Evolutionary conservation across 2,329 filamentous ascomycete species (phyloP).

Genomic region (Ceratocystis cacaofunesta): DNA sequence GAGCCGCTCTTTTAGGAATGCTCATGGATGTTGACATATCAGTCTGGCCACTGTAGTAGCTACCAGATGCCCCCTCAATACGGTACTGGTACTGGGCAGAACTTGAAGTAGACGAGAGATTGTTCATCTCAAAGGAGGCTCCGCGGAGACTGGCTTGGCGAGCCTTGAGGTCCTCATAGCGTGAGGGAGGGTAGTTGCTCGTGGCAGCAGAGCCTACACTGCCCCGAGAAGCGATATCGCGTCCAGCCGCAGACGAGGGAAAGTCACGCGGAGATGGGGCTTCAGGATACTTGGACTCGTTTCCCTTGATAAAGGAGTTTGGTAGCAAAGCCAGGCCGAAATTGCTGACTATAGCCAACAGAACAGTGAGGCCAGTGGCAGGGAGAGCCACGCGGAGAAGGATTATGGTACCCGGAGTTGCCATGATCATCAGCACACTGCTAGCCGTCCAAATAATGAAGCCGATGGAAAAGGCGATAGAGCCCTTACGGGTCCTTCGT

Average conservation of each 20-base stretch:
- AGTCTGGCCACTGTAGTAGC: conserved; percentile 10
- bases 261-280: conserved; percentile 18
- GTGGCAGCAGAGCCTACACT: conserved; percentile 27
- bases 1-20: conserved; percentile 17
- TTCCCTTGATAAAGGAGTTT: conserved; percentile 20
- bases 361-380: conserved; percentile 33
- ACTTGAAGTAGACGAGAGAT: neutral
- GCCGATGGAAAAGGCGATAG: conserved; percentile 30
- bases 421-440: conserved; percentile 38
- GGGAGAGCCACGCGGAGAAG: conserved; percentile 36
- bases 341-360: conserved; percentile 28
- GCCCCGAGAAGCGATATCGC: conserved; percentile 21
- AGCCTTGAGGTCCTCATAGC: conserved; percentile 36
- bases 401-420: conserved; percentile 29
- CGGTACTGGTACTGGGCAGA: conserved; percentile 10
- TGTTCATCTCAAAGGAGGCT: conserved; percentile 8
- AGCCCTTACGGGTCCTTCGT: conserved; percentile 27
- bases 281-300: conserved; percentile 15
- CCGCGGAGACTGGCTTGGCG: conserved; percentile 15
- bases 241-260: conserved; percentile 17
- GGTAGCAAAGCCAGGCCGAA: conserved; percentile 28
- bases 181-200: conserved; percentile 31
- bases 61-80: conserved; percentile 1
- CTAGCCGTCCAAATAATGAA: conserved; percentile 40
- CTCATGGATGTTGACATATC: conserved; percentile 20